Evolutionary conservation across 2,329 filamentous ascomycete species (phyloP), one percentile per base, ranked within the genome.

Genomic region (Cladosporium halotolerans): DNA sequence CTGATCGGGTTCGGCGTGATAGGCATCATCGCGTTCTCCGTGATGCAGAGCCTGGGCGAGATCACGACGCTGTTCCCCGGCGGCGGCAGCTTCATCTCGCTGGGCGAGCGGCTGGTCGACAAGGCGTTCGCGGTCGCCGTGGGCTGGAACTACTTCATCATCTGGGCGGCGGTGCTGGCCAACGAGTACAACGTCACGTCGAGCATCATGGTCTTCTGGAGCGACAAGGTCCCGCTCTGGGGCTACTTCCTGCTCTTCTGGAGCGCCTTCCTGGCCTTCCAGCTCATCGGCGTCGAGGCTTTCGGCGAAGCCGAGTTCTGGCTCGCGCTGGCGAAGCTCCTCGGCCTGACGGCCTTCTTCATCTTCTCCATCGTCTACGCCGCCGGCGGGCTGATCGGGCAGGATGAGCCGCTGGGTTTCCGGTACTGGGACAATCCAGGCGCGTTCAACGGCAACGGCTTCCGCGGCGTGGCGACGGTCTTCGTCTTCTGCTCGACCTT

Each of bases 31-130:
- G 85, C 85, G 2, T 79, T 64, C 55, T 77, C 75, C 59, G 79
- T 85, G 58, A 88, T 87, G 81, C 86, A 89, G 73, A 85, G 81
- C 4, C 72, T 90, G 6, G 86, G 86, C 16, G 86, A 90, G 66
- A 73, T 89, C 61, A 86, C 86, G 3, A 89, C 86, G 6, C 70
- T 89, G 1, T 88, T 85, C 59, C 86, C 86, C 0, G 84, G 81
- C 0, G 82, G 83, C 4, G 86, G 86, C 2, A 83, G 83, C 0
- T 89, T 89, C 62, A 82, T 83, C n/a, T 81, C 79, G 9, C 77
- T 88, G 34, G 83, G 83, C 0, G 82, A 86, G 57, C 79, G 86
- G 7, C 85, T 89, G 59, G 81, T 88, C 31, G 85, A 88, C 65
- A 81, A 82, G 62, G 83, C 83, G 0, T 84, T 88, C 60, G 81